Conservation (phyloP, 108 stramenopile genomes). For the Skeletonema grethae region DNA sequence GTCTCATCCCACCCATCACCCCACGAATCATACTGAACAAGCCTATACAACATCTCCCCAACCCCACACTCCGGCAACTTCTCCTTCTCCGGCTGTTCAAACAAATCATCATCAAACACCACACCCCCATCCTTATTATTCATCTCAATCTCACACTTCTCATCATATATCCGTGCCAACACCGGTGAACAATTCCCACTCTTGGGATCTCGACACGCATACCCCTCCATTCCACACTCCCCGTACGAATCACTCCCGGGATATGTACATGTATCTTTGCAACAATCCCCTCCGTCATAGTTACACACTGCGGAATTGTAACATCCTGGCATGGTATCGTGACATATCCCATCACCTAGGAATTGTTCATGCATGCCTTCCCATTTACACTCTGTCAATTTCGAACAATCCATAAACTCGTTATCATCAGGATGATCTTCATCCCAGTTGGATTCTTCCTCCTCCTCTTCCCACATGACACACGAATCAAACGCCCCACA, state of each 20-base stretch:
- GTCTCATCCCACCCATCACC: conserved; percentile 91
- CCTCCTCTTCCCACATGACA: conserved; percentile 66
- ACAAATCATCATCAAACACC: conserved; percentile 33
- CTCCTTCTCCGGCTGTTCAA: conserved; percentile 13
- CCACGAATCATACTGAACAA: conserved; percentile 81
- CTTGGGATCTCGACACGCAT: conserved; percentile 78
- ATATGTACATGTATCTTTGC: conserved; percentile 72
- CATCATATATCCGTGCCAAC: conserved; percentile 54
- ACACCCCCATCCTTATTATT: conserved; percentile 8
- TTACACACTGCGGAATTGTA: conserved; percentile 88
- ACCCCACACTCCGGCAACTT: conserved; percentile 34
- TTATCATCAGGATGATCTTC: conserved; percentile 34
- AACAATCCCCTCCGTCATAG: conserved; percentile 92
- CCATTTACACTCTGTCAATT: conserved; percentile 80
- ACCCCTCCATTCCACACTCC: conserved; percentile 86
- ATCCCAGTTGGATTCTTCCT: conserved; percentile 13
- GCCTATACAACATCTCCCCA: conserved; percentile 53
- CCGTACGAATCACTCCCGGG: conserved; percentile 36
- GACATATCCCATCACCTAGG: conserved; percentile 85
- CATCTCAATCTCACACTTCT: conserved; percentile 34
- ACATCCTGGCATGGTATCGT: conserved; percentile 82
- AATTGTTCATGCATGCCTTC: conserved; percentile 74
- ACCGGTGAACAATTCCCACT: conserved; percentile 60
- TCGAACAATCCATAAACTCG: conserved; percentile 62
- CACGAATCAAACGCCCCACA: conserved; percentile 79